Conservation (phyloP, 257 asterid genomes). For the Ballota nigra region DNA sequence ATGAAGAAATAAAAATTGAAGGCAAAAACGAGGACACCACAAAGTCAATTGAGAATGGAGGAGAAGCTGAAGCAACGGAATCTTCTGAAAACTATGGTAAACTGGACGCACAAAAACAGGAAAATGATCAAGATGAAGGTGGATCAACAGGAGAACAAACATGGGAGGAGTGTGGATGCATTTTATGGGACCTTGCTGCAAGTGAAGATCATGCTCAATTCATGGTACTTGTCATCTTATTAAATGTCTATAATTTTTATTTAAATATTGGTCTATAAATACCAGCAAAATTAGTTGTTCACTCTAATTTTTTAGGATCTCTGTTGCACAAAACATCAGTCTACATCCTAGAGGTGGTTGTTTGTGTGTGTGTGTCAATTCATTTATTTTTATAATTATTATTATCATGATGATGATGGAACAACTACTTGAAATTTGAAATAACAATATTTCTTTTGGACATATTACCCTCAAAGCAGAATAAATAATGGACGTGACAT, state of each 20-base stretch:
- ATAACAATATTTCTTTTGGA: not conserved
- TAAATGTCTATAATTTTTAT: not conserved
- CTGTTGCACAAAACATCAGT: not conserved
- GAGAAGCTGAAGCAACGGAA: constrained; percentile 46
- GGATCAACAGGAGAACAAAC: constrained; percentile 40
- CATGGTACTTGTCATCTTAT: constrained; percentile 52
- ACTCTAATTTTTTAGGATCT: not conserved
- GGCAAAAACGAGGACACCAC: constrained; percentile 21
- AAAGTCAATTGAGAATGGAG: constrained; percentile 39
- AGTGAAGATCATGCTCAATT: constrained; percentile 81
- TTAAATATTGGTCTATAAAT: not conserved
- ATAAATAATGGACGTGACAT: not conserved
- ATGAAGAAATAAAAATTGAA: constrained; percentile 35
- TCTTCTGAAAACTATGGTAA: constrained; percentile 31
- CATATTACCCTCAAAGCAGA: not conserved
- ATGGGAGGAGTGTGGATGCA: constrained; percentile 95
- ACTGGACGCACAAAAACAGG: constrained; percentile 24
- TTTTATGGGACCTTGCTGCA: constrained; percentile 96
- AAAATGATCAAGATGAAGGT: constrained; percentile 28
- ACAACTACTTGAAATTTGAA: not conserved
- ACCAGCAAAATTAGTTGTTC: not conserved
- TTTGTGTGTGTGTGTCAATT: not conserved
- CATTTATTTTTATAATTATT: not conserved
- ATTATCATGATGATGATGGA: not conserved
- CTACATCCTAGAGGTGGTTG: not conserved